Conservation (phyloP, 2,329 filamentous ascomycete genomes). For the Tolypocladium inflatum region DNA sequence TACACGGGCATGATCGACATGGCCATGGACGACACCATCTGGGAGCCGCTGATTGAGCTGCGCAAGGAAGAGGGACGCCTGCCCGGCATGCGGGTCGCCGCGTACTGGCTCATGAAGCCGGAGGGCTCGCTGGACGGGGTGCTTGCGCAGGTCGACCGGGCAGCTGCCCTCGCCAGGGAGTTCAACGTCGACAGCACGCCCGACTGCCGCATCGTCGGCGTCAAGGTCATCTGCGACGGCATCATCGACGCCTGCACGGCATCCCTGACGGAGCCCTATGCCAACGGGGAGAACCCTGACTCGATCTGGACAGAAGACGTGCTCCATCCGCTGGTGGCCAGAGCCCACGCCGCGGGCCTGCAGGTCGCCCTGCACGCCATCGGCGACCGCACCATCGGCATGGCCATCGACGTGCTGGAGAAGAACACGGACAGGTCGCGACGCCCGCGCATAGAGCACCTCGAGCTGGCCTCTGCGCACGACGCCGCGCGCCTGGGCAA, state of each 20-base stretch:
- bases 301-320: constrained; percentile 45
- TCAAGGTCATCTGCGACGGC: constrained; percentile 58
- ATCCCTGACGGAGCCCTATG: constrained; percentile 48
- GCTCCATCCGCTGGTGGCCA: constrained; percentile 42
- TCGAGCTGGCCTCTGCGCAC: constrained; percentile 45
- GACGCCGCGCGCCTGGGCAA: constrained; percentile 47
- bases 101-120: constrained; percentile 49
- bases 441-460: constrained; percentile 55
- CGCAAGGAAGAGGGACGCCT: constrained; percentile 21
- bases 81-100: constrained; percentile 34
- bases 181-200: constrained; percentile 25
- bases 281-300: constrained; percentile 33
- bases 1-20: constrained; percentile 49
- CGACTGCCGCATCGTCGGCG: constrained; percentile 42
- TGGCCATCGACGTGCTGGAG: constrained; percentile 47
- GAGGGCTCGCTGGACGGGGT: constrained; percentile 27
- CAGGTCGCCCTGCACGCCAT: constrained; percentile 59
- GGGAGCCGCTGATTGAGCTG: constrained; percentile 39
- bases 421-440: constrained; percentile 30
- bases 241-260: constrained; percentile 58
- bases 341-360: constrained; percentile 42
- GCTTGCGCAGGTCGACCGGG: constrained; percentile 37
- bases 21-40: constrained; percentile 51
- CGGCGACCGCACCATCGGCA: constrained; percentile 48
- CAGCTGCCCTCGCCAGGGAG: constrained; percentile 30